phyloP scores from a whole-genome alignment of 2,329 filamentous ascomycete genomes.

The Epichloe baconii region DNA sequence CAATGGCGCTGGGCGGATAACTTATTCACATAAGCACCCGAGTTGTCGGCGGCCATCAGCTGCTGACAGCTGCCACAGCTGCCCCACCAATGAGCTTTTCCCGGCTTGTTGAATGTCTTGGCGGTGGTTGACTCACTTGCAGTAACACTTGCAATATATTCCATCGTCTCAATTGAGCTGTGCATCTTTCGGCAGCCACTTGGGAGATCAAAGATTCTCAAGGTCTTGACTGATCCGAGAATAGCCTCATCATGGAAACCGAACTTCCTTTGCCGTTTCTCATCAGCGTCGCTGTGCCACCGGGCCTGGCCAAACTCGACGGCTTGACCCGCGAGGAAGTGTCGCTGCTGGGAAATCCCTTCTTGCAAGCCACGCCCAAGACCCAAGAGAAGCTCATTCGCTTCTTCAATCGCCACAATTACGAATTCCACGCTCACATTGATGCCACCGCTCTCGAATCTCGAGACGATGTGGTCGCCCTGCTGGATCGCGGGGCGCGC shows the following conservation, averaged over 20 bases:
- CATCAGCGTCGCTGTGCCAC: constrained; percentile 40
- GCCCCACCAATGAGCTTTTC: not conserved
- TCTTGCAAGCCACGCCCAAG: constrained; percentile 39
- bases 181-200: not conserved
- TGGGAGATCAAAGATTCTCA: not conserved
- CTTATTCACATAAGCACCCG: no score
- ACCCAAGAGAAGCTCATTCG: constrained; percentile 31
- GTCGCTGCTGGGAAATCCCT: constrained; percentile 44
- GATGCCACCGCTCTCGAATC: constrained; percentile 60
- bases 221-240: not conserved
- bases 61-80: not conserved
- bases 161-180: not conserved
- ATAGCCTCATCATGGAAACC: constrained; percentile 42
- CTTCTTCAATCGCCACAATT: constrained; percentile 36
- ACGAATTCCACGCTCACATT: constrained; percentile 53
- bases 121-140: constrained; percentile 6
- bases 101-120: not conserved
- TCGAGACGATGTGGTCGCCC: constrained; percentile 59
- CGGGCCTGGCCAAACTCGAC: constrained; percentile 32
- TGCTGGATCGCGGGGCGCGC: constrained; percentile 74
- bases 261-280: constrained; percentile 51
- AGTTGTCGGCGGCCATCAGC: not conserved
- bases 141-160: not conserved
- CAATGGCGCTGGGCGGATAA: no score
- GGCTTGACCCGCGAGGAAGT: constrained; percentile 45